Evolutionary conservation across 2,329 filamentous ascomycete genomes (phyloP), one percentile per base, ranked within the genome.

Genomic region (Dendrostoma leiphaemia): DNA sequence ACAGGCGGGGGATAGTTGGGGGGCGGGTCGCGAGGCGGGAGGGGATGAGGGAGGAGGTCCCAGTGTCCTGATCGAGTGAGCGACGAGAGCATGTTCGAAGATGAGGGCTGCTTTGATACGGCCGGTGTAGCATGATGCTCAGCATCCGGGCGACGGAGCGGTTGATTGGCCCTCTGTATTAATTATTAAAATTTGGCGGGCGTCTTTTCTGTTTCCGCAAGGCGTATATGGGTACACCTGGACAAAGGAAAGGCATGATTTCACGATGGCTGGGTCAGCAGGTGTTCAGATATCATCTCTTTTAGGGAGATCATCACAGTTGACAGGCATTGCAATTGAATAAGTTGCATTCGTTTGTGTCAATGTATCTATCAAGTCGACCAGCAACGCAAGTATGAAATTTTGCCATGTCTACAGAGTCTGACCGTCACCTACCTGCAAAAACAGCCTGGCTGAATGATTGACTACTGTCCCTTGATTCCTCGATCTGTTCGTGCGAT

Each of bases 1-100:
- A 97, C 69, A 77, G 94, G 50, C 83, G 91, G 60, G 94, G 94
- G 0, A 93, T 97, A 67, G 92, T 97, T 1, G 92, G 91, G 2
- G 81, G 80, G 0, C 69, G 81, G 49, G 79, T 83, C 9, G 74
- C 74, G 60, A 70, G 80, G 48, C 76, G 61, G 0, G 66, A 46
- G 12, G 44, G 44, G 12, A 12, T 31, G 29, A 28, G 44, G 28
- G 44, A 46, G 29, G 44, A 46, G 29, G 28, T 46, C 19, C 21
- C 32, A 13, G 44, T 32, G 15, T 32, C 44, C 4, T 46, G 44
- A 46, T 6, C 9, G 21, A 28, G 38, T 13, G 12, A 24, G 38
- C 7, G 9, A 24, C n/a, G 38, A 43, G 37, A 23, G 21, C 12
- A 19, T 37, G 37, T 13, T n/a, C n/a, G n/a, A n/a, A n/a, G n/a